Evolutionary conservation across 2,329 filamentous ascomycete species (phyloP), one percentile per base, ranked within the genome.

Genomic region (Pseudohalonectria lignicola): DNA sequence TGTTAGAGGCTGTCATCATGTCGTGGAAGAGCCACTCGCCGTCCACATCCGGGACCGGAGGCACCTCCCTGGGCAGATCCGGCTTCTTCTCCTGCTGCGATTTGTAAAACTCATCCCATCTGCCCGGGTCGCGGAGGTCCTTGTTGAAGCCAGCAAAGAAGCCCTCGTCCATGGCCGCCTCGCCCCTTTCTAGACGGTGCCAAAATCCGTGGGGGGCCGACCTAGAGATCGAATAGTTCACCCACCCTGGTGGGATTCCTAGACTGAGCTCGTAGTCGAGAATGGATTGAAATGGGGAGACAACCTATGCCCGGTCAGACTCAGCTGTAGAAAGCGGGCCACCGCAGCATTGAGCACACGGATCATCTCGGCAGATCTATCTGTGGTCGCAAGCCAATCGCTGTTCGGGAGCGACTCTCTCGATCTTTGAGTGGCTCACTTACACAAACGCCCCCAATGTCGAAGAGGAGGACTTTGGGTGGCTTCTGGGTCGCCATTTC

Each of bases 361-460:
- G n/a, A n/a, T n/a, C n/a, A n/a, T n/a, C n/a, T n/a, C n/a, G n/a
- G 2, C 4, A 4, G 13, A 4, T 21, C n/a, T 6, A 18, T 34
- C 9, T n/a, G 23, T 18, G 31, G 5, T n/a, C 5, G 18, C 17
- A 7, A 34, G 31, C 15, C 8, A 18, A 13, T 18, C 31, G 23
- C 31, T 19, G n/a, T n/a, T n/a, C n/a, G n/a, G n/a, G n/a, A n/a
- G n/a, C n/a, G n/a, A 34, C 31, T 34, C 31, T 17, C 31, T 18
- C 31, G 13, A 13, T 3, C 31, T 20, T 18, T 47, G 19, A 51
- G 43, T 32, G 36, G 19, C 26, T 23, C 43, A 78, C 86, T 69
- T 81, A 94, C 90, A 70, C 86, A 93, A 49, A 98, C 92, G 44
- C 92, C 92, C 29, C 92, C 92, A 49, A 98, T 92, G 61, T 98